These are phyloP conservation scores for Colletotrichum sp. DNA, from an alignment of 2,329 filamentous ascomycete genomes.

Conservation along the genomic window DNA sequence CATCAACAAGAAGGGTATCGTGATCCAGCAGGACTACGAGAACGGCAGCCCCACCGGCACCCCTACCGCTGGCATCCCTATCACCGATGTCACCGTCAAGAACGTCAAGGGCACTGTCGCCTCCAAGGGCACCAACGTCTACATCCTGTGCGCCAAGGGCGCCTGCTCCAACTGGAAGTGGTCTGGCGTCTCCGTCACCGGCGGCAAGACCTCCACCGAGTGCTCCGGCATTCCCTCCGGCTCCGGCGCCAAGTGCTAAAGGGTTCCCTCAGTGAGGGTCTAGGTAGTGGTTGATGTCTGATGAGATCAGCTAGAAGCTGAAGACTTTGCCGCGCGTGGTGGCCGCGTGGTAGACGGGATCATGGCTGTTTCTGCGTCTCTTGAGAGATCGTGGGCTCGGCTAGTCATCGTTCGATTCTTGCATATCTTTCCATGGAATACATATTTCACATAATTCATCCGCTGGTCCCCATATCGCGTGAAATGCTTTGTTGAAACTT, in stretches of 20 bases:
- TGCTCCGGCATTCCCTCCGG: constrained; percentile 31
- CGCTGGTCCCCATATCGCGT: background rate
- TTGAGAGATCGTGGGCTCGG: background rate
- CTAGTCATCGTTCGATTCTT: constrained; percentile 6
- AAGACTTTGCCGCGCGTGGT: background rate
- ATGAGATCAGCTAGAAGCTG: background rate
- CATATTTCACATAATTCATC: background rate
- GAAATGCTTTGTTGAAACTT: background rate
- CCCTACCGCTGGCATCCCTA: constrained; percentile 54
- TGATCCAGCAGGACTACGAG: constrained; percentile 51
- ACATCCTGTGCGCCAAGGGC: constrained; percentile 59
- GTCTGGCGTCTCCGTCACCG: constrained; percentile 52
- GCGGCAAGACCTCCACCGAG: constrained; percentile 45
- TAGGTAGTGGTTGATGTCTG: background rate
- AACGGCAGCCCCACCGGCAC: constrained; percentile 49
- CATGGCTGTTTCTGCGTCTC: background rate
- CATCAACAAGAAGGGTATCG: constrained; percentile 45
- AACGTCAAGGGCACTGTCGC: constrained; percentile 49
- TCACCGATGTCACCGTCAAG: constrained; percentile 52
- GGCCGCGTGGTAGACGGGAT: background rate
- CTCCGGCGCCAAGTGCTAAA: constrained; percentile 20
- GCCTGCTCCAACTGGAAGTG: constrained; percentile 60
- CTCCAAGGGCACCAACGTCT: constrained; percentile 44
- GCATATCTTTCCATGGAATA: background rate
- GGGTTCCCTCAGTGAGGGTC: background rate